Percentiles rank a stretch among this genome's conserved stretches.
Evolutionary conservation across 2,329 filamentous ascomycete species (phyloP).

Genomic region (Aquanectria penicillioides): DNA sequence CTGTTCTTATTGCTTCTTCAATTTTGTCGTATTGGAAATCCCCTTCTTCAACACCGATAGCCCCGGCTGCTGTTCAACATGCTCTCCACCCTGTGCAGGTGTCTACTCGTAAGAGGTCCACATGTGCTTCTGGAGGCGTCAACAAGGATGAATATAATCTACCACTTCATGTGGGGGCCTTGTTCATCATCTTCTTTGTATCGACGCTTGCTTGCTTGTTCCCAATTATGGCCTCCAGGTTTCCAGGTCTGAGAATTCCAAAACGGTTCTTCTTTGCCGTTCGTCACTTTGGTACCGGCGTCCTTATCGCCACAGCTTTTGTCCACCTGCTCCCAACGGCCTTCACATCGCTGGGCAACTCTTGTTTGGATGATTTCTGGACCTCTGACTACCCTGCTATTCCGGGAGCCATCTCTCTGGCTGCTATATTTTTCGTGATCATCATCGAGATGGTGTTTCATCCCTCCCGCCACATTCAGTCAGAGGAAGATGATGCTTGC

Average conservation of each 20-base stretch:
- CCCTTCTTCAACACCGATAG: conserved; percentile 11
- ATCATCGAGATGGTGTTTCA: conserved; percentile 78
- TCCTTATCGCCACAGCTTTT: conserved; percentile 80
- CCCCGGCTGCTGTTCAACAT: conserved; percentile 13
- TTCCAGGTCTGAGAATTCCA: conserved; percentile 65
- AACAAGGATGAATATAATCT: conserved; percentile 60
- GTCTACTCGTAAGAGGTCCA: conserved; percentile 39
- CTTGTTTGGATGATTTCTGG: conserved; percentile 79
- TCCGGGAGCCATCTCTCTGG: conserved; percentile 82
- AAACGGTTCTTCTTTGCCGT: conserved; percentile 65
- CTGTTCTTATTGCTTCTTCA: conserved; percentile 51
- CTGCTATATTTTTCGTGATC: conserved; percentile 81
- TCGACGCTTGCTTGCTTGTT: conserved; percentile 62
- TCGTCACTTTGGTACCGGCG: conserved; percentile 81
- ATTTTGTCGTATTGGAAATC: conserved; percentile 40
- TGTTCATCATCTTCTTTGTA: conserved; percentile 60
- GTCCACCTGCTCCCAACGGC: conserved; percentile 78
- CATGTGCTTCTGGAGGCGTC: conserved; percentile 44
- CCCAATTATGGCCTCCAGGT: conserved; percentile 62
- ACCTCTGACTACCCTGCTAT: conserved; percentile 79
- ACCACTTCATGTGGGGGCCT: conserved; percentile 66
- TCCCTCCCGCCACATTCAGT: conserved; percentile 48
- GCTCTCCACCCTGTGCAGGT: conserved; percentile 17
- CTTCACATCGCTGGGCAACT: conserved; percentile 70
- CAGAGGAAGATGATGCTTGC: conserved; percentile 25